phyloP scores from a whole-genome alignment of 108 stramenopile genomes.

The Stephanodiscus triporus region DNA sequence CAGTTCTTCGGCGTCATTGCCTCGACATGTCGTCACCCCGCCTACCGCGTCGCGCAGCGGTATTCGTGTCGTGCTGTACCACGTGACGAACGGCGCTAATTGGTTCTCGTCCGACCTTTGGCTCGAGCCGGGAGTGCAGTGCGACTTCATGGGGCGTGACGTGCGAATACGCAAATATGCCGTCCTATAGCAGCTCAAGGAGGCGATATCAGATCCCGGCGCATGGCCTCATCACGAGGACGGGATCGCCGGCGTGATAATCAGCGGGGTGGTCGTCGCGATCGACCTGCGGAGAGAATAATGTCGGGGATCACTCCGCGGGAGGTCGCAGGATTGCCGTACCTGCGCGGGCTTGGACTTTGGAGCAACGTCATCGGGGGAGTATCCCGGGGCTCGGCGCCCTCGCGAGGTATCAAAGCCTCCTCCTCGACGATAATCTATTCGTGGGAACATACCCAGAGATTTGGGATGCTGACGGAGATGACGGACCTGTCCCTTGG shows the following conservation, averaged over 20 bases:
- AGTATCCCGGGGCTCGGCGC: constrained; percentile 19
- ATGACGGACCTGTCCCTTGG: constrained; percentile 37
- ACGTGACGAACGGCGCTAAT: constrained; percentile 41
- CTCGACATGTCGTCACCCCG: constrained; percentile 24
- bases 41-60: constrained; percentile 50
- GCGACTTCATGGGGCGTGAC: constrained; percentile 45
- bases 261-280: constrained; percentile 39
- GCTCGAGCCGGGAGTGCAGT: constrained; percentile 43
- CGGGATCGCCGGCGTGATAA: constrained; percentile 13
- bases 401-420: constrained; percentile 27
- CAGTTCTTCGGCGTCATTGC: constrained; percentile 23
- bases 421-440: constrained; percentile 40
- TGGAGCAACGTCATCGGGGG: constrained; percentile 48
- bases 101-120: constrained; percentile 31
- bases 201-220: constrained; percentile 29
- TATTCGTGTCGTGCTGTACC: constrained; percentile 44
- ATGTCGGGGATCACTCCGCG: constrained; percentile 32
- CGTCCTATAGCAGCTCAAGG: constrained; percentile 42
- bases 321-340: constrained; percentile 39
- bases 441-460: constrained; percentile 36
- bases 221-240: constrained; percentile 30
- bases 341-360: constrained; percentile 38
- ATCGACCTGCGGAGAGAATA: constrained; percentile 52
- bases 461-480: constrained; percentile 32
- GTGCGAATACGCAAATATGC: constrained; percentile 43